Evolutionary conservation across 257 asterid species (phyloP).

Genomic region (Henckelia pumila): DNA sequence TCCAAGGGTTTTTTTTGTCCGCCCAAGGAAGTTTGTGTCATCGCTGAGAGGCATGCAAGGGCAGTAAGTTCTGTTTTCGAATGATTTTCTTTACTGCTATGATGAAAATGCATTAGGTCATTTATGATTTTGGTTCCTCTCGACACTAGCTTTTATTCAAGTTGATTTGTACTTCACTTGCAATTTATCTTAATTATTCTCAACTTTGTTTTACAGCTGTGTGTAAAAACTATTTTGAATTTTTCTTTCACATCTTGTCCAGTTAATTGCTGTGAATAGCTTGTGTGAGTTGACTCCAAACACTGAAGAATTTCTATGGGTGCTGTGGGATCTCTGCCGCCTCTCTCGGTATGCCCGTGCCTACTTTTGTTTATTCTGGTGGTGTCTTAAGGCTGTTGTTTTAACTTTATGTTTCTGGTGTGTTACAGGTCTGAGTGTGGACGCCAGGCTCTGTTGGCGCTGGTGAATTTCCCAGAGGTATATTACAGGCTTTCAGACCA

Average conservation of each 20-base stretch:
- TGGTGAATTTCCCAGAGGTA: conserved; percentile 97
- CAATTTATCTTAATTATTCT: background rate
- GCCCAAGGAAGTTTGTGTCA: conserved; percentile 69
- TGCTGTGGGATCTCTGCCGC: conserved; percentile 91
- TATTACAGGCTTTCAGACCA: conserved; percentile 2
- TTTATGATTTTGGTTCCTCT: conserved; percentile 25
- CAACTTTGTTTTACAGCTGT: conserved; percentile 8
- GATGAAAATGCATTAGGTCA: conserved; percentile 3
- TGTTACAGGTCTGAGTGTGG: conserved; percentile 85
- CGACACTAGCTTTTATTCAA: background rate
- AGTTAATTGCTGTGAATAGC: conserved; percentile 75
- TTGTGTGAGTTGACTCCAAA: conserved; percentile 62
- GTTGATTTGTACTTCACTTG: background rate
- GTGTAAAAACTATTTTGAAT: conserved; percentile 23
- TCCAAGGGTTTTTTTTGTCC: conserved; percentile 76
- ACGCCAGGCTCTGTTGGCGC: conserved; percentile 83
- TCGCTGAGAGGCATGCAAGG: conserved; percentile 76
- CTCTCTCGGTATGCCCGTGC: conserved; percentile 65
- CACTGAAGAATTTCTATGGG: conserved; percentile 91
- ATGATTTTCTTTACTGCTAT: background rate
- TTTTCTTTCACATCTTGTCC: conserved; percentile 28
- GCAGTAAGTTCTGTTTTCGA: conserved; percentile 54
- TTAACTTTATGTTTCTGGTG: conserved; percentile 25
- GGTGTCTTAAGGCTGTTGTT: conserved; percentile 23
- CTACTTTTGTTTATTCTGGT: conserved; percentile 9